Conservation (phyloP, 805 yeast species). For the Kluyveromyces siamensis region DNA sequence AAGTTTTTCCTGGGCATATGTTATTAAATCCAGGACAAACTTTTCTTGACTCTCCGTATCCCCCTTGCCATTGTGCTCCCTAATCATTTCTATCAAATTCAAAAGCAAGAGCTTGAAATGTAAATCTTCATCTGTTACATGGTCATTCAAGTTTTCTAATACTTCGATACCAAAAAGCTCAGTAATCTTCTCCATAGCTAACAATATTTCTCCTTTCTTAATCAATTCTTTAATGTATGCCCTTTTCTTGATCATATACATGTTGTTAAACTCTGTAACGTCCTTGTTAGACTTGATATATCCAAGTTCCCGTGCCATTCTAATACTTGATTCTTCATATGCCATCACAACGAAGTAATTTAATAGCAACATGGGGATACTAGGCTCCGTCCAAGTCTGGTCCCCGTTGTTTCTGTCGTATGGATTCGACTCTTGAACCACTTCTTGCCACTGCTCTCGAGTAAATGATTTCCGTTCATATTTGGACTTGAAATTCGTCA, state of each 20-base stretch:
- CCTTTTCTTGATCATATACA: conserved; percentile 22
- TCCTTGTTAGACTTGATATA: conserved; percentile 18
- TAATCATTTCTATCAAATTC: conserved; percentile 72
- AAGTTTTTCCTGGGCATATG: conserved; percentile 53
- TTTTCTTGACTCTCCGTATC: conserved; percentile 30
- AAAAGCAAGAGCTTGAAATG: conserved; percentile 68
- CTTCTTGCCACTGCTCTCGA: conserved; percentile 23
- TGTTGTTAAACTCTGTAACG: conserved; percentile 22
- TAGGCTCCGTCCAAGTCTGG: conserved; percentile 31
- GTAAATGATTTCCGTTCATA: conserved; percentile 18
- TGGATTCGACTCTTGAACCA: conserved; percentile 11
- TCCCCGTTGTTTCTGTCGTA: background rate
- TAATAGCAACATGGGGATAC: conserved; percentile 39
- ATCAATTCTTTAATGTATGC: conserved; percentile 17
- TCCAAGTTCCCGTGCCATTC: conserved; percentile 51
- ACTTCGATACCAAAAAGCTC: conserved; percentile 19
- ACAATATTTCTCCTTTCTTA: conserved; percentile 18
- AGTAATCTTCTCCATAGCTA: conserved; percentile 26
- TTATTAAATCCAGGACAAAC: conserved; percentile 45
- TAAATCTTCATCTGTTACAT: conserved; percentile 35
- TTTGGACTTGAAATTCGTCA: conserved; percentile 7
- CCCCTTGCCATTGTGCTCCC: conserved; percentile 30
- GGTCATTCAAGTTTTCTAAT: conserved; percentile 10
- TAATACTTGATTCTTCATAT: conserved; percentile 55
- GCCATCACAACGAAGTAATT: conserved; percentile 75